Evolutionary conservation across 495 filamentous ascomycete species (phyloP).

Genomic region (Xeromyces bisporus): DNA sequence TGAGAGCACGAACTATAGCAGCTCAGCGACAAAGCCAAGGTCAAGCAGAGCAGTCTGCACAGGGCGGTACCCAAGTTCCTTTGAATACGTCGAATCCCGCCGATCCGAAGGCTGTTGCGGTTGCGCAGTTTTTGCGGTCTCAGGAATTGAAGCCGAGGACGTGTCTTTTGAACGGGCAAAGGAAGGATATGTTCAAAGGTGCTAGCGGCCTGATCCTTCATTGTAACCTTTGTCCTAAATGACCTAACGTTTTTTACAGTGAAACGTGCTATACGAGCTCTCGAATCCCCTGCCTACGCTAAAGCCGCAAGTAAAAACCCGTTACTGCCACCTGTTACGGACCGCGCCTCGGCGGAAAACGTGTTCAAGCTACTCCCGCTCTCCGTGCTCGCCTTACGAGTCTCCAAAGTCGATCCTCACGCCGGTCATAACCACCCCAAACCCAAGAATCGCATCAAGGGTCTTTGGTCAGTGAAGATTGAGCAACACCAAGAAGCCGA

Average conservation of each 20-base stretch:
- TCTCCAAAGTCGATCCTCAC: conserved; percentile 63
- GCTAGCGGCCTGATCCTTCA: not conserved
- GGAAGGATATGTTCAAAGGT: conserved; percentile 98
- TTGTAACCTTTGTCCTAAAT: not conserved
- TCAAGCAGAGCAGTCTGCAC: conserved; percentile 15
- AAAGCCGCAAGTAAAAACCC: conserved; percentile 76
- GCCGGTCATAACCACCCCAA: conserved; percentile 60
- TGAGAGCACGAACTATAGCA: conserved; percentile 46
- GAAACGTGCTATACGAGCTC: conserved; percentile 88
- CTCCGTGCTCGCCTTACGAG: conserved; percentile 85
- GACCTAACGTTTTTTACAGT: conserved; percentile 34
- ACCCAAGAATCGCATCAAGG: conserved; percentile 77
- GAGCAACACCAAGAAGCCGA: conserved; percentile 89
- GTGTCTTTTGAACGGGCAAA: conserved; percentile 85
- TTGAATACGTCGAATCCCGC: conserved; percentile 54
- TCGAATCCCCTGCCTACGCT: conserved; percentile 73
- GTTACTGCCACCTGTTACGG: conserved; percentile 70
- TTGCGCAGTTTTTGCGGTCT: conserved; percentile 73
- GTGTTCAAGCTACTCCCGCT: conserved; percentile 89
- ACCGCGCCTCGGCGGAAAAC: conserved; percentile 74
- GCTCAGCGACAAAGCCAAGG: conserved; percentile 30
- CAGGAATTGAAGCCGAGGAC: conserved; percentile 84
- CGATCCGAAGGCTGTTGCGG: conserved; percentile 71
- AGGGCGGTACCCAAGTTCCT: conserved; percentile 29
- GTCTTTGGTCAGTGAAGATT: conserved; percentile 89